These are phyloP conservation scores for Monosporascus sp. DNA, from an alignment of 2,329 filamentous ascomycete genomes.

Conservation along the genomic window DNA sequence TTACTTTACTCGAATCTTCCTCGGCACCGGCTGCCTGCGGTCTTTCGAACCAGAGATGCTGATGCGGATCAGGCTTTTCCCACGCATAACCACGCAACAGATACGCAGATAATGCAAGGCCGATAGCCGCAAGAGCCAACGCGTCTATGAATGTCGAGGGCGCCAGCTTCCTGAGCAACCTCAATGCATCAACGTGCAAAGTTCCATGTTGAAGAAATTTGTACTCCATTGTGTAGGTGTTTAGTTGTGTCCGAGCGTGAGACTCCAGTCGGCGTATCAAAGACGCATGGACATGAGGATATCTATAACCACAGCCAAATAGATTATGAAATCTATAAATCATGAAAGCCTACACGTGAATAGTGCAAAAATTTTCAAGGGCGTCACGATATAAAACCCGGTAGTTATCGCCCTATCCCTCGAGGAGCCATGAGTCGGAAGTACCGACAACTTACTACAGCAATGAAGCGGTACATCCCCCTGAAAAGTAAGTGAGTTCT, in stretches of 20 bases:
- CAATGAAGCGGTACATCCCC: too few species aligned
- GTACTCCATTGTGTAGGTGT: not conserved
- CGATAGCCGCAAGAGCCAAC: constrained; percentile 5
- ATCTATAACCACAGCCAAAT: not conserved
- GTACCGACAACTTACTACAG: too few species aligned
- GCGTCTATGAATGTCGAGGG: constrained; percentile 2
- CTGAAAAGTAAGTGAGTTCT: too few species aligned
- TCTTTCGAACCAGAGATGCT: constrained; percentile 7
- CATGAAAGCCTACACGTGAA: too few species aligned
- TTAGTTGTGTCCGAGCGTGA: not conserved
- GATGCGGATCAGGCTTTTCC: constrained; percentile 8
- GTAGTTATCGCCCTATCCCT: too few species aligned
- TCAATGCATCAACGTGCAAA: not conserved
- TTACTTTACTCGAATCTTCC: not conserved
- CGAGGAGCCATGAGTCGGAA: too few species aligned
- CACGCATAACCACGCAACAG: constrained; percentile 4
- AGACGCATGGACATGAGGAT: not conserved
- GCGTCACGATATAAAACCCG: too few species aligned
- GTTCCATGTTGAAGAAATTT: not conserved
- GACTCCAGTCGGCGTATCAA: not conserved
- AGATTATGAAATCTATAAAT: not conserved
- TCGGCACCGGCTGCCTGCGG: constrained; percentile 5
- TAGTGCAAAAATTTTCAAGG: too few species aligned
- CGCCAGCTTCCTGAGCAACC: not conserved
- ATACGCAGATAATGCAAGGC: constrained; percentile 30